These are phyloP conservation scores for Elaeis guineensis DNA, from an alignment of 176 grass and related monocot species.

Conservation along the genomic window DNA sequence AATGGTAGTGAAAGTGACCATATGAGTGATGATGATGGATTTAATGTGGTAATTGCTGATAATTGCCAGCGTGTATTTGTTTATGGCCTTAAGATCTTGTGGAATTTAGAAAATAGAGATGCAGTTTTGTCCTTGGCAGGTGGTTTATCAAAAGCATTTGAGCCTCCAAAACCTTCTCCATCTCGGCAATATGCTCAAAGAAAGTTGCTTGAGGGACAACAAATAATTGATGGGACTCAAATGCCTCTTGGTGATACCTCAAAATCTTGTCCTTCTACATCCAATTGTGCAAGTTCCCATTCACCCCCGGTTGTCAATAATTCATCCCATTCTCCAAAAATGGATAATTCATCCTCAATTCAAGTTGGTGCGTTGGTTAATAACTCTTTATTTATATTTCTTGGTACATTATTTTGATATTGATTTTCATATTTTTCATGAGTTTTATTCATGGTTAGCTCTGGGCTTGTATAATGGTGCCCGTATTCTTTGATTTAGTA, in stretches of 20 bases:
- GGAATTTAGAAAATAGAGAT: slow-evolving; percentile 81
- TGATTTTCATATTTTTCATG: no score
- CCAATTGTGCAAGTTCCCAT: slow-evolving; percentile 29
- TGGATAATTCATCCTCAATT: slow-evolving; percentile 39
- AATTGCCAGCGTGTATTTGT: slow-evolving; percentile 94
- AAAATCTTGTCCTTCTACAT: slow-evolving; percentile 26
- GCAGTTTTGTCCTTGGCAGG: slow-evolving; percentile 64
- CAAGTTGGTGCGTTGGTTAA: slow-evolving; percentile 34
- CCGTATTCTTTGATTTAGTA: no score
- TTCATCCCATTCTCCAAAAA: slow-evolving; percentile 33
- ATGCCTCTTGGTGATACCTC: slow-evolving; percentile 32
- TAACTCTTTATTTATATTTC: slow-evolving; percentile 5
- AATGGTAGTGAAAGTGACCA: slow-evolving; percentile 49
- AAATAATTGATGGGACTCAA: slow-evolving; percentile 46
- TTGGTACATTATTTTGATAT: slow-evolving; percentile 10
- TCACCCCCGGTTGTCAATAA: slow-evolving; percentile 34
- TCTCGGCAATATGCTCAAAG: slow-evolving; percentile 77
- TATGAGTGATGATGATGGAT: slow-evolving; percentile 89
- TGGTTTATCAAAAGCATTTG: slow-evolving; percentile 81
- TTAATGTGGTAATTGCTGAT: slow-evolving; percentile 85
- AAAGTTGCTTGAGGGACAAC: slow-evolving; percentile 61
- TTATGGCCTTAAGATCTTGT: slow-evolving; percentile 90
- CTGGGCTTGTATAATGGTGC: no score
- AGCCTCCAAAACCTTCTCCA: slow-evolving; percentile 78
- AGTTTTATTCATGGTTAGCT: no score